Conservation (phyloP, 1,284 basidiomycete genomes). For the Leccinum pallidistipes region DNA sequence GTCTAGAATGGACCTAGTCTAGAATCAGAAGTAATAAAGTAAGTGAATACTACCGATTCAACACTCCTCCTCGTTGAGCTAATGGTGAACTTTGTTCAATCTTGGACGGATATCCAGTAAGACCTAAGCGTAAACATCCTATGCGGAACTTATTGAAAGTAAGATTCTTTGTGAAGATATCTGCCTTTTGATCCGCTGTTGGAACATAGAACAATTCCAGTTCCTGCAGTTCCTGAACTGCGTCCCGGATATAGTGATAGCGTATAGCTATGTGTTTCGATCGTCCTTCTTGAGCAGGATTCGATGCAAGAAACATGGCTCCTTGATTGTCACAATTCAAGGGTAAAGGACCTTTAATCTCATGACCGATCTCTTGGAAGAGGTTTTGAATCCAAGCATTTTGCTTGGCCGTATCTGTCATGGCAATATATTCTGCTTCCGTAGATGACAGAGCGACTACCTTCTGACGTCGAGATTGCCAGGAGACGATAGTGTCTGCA, state of each 20-base stretch:
- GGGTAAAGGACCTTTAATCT: background rate
- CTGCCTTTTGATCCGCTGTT: background rate
- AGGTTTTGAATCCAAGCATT: background rate
- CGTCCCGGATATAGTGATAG: background rate
- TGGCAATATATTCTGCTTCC: background rate
- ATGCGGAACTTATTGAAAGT: too few relatives aligned
- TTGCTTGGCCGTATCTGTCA: too few relatives aligned
- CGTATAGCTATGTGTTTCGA: background rate
- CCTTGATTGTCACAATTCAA: background rate
- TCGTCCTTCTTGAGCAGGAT: background rate
- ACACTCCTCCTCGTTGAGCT: too few relatives aligned
- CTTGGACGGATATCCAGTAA: too few relatives aligned
- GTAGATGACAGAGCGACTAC: background rate
- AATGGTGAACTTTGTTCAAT: too few relatives aligned
- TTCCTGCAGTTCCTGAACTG: background rate
- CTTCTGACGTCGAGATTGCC: background rate
- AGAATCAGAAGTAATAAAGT: too few relatives aligned
- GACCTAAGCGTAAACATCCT: too few relatives aligned
- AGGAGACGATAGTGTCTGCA: background rate
- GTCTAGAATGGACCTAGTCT: too few relatives aligned
- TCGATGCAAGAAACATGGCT: background rate
- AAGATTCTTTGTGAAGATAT: too few relatives aligned
- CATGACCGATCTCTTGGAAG: background rate
- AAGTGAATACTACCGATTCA: too few relatives aligned
- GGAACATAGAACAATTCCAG: background rate